Conservation (phyloP, 2,329 filamentous ascomycete genomes). For the Cylindrodendrum hubeiense region DNA sequence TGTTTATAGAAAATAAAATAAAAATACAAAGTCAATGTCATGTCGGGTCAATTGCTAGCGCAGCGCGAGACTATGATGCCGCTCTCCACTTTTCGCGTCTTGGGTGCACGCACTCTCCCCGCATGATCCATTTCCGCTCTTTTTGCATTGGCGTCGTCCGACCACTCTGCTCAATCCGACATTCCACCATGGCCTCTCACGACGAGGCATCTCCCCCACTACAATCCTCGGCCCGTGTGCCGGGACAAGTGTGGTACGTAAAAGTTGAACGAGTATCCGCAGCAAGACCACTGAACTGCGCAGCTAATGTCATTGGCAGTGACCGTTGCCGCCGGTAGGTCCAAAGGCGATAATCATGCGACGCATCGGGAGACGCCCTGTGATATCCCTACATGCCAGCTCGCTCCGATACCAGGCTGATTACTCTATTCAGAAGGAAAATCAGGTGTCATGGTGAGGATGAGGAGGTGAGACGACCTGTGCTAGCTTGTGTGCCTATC, state of each 20-base stretch:
- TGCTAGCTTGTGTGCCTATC: background rate
- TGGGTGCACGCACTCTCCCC: no score
- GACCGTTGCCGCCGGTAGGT: conserved; percentile 32
- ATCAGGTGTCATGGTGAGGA: conserved; percentile 27
- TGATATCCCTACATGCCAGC: no score
- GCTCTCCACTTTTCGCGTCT: no score
- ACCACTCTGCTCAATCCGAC: no score
- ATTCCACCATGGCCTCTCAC: background rate
- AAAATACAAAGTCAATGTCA: no score
- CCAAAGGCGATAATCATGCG: background rate
- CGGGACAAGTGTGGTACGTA: conserved; percentile 27
- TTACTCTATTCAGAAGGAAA: conserved; percentile 16
- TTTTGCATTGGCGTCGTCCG: no score
- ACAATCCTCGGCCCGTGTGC: background rate
- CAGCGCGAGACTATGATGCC: no score
- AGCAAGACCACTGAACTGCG: background rate
- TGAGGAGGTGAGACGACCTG: background rate
- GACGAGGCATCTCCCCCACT: background rate
- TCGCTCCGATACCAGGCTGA: background rate
- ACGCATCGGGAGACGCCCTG: background rate
- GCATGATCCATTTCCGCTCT: no score
- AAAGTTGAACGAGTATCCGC: background rate
- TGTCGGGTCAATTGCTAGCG: no score
- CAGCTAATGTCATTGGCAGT: conserved; percentile 2
- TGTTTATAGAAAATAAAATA: no score